Percentiles rank a stretch among this genome's conserved stretches.
These are phyloP conservation scores for Sanghuangporus baumii DNA, from an alignment of 1,284 basidiomycete genomes.

Conservation along the genomic window DNA sequence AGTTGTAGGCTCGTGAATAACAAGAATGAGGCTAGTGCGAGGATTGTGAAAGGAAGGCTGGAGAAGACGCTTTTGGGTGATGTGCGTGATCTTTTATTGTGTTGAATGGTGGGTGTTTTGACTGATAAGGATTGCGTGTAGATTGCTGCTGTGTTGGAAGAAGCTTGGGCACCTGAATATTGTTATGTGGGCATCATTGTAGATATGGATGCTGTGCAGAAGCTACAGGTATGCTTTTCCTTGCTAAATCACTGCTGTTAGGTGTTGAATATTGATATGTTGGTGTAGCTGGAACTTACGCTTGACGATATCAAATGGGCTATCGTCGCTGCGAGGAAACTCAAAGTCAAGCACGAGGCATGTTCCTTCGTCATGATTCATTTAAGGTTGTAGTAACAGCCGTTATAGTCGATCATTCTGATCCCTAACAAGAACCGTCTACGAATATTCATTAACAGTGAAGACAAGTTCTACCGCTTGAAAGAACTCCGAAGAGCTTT, in stretches of 20 bases:
- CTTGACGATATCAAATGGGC: constrained; percentile 93
- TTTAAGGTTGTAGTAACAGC: background rate
- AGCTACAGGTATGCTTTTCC: constrained; percentile 67
- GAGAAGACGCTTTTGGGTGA: constrained; percentile 96
- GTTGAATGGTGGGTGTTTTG: background rate
- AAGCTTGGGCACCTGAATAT: constrained; percentile 91
- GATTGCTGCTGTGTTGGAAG: constrained; percentile 91
- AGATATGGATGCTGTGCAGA: constrained; percentile 85
- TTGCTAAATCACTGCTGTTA: background rate
- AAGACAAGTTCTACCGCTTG: constrained; percentile 85
- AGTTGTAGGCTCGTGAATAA: constrained; percentile 89
- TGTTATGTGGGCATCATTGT: constrained; percentile 94
- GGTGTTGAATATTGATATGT: background rate
- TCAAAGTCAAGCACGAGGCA: constrained; percentile 90
- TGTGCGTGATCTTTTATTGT: constrained; percentile 42
- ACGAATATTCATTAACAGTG: constrained; percentile 81
- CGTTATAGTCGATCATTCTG: constrained; percentile 60
- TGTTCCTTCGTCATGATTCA: constrained; percentile 7
- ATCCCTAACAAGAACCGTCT: constrained; percentile 75
- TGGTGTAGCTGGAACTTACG: constrained; percentile 77
- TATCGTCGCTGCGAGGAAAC: constrained; percentile 81
- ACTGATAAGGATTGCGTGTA: constrained; percentile 27
- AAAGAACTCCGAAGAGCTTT: constrained; percentile 81
- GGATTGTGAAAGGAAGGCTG: constrained; percentile 95
- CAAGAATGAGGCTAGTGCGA: constrained; percentile 83